Evolutionary conservation across 2,329 filamentous ascomycete species (phyloP), one percentile per base, ranked within the genome.

Genomic region (Fonsecaea multimorphosa): DNA sequence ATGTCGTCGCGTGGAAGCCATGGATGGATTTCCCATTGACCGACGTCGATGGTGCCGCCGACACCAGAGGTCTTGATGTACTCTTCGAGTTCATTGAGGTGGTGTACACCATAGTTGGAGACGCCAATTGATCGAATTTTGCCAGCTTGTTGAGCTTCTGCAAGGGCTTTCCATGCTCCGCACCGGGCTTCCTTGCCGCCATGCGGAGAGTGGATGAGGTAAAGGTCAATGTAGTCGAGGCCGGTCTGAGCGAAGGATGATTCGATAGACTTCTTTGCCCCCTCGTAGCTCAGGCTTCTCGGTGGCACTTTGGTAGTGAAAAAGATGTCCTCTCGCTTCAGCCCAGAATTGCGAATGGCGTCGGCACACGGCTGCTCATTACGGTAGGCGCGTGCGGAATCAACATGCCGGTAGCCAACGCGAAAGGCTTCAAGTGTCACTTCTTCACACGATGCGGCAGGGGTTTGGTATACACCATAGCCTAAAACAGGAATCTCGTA

Each of bases 21-120:
- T 0, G 93, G 93, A 78, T 97, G 93, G 11, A 97, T 80, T 79
- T 97, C 93, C 78, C 90, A 92, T 78, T 97, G 93, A 46, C 92
- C 93, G 40, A 97, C 90, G 67, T 89, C 90, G 73, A 97, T 85
- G 27, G 91, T 91, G 3, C 85, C 86, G 52, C 86, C 88, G 70
- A 87, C 88, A 9, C 88, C 89, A 64, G 81, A 79, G 1, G 86
- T 87, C 53, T 87, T 83, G 73, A 84, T 84, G 73, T 80, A 85
- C 61, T 76, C 70, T 72, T 85, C 83, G 12, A 86, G 73, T 71
- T 86, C 84, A 11, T 85, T 78, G 2, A 86, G 74, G 74, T 86
- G 84, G 65, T 84, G 82, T 7, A 85, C 82, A 2, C 84, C 84
- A 70, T 83, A 86, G 67, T 86, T 86, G 22, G 78, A 81, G 1